phyloP scores from a whole-genome alignment of 1,139 yeast genomes.

The Debaryomyces subglobosus region DNA sequence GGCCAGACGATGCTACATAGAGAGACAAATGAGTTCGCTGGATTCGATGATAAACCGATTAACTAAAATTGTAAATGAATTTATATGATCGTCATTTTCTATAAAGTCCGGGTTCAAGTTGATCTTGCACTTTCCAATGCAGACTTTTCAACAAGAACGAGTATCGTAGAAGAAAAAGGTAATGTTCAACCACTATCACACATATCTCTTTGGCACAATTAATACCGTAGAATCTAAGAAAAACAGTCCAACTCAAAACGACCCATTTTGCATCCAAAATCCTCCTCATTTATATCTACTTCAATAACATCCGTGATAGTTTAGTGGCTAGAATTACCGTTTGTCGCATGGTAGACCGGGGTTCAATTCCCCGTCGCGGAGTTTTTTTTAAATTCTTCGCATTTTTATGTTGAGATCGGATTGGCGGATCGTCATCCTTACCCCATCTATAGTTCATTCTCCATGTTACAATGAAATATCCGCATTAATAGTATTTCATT shows the following conservation, averaged over 20 bases:
- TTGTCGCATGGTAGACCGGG: constrained; percentile 69
- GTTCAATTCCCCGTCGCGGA: constrained; percentile 74
- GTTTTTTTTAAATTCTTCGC: constrained; percentile 18
- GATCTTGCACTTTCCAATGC: too few species aligned
- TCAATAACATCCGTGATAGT: constrained; percentile 42
- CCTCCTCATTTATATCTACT: too few species aligned
- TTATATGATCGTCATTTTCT: too few species aligned
- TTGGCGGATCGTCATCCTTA: background rate
- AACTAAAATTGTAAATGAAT: too few species aligned
- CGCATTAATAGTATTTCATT: background rate
- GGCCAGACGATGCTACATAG: too few species aligned
- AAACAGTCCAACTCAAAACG: too few species aligned
- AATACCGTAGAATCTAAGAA: too few species aligned
- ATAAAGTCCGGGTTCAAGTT: too few species aligned
- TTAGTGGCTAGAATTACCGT: constrained; percentile 54
- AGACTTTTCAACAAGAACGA: too few species aligned
- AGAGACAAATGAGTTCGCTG: background rate
- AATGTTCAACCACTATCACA: background rate
- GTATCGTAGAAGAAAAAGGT: background rate
- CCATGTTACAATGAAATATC: background rate
- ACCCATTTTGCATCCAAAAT: background rate
- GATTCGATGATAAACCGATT: too few species aligned
- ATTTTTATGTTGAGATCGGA: background rate
- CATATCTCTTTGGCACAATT: too few species aligned
- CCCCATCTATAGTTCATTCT: background rate